Percentiles rank a stretch among this genome's conserved stretches.
These are phyloP conservation scores for Apophysomyces ossiformis DNA, from an alignment of 371 early-diverging fungal genomes.

Conservation along the genomic window DNA sequence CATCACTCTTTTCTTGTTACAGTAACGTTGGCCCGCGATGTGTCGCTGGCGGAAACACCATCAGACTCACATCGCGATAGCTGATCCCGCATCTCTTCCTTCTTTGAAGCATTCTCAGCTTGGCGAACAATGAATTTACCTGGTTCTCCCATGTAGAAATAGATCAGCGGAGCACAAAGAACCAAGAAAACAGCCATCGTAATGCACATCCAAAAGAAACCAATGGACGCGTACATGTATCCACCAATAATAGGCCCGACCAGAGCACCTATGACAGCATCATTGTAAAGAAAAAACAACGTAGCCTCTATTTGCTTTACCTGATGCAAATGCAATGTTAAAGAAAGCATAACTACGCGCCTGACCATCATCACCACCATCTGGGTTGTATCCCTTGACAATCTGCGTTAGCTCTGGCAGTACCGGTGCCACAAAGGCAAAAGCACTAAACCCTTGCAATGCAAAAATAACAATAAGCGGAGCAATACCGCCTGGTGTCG, in stretches of 20 bases:
- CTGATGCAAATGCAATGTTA: slow-evolving; percentile 56
- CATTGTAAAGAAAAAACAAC: background rate
- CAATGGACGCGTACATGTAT: slow-evolving; percentile 37
- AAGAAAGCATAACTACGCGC: slow-evolving; percentile 55
- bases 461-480: slow-evolving; percentile 44
- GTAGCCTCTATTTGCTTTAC: slow-evolving; percentile 22
- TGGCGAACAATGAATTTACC: background rate
- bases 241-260: slow-evolving; percentile 51
- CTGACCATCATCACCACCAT: slow-evolving; percentile 46
- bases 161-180: slow-evolving; percentile 24
- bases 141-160: slow-evolving; percentile 1
- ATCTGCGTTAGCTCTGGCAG: slow-evolving; percentile 52
- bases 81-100: no score
- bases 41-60: no score
- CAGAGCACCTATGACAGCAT: slow-evolving; percentile 21
- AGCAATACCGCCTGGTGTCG: slow-evolving; percentile 39
- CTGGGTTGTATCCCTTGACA: slow-evolving; percentile 33
- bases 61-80: no score
- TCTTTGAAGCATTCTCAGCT: no score
- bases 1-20: no score
- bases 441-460: slow-evolving; percentile 47
- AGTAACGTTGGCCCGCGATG: no score
- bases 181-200: slow-evolving; percentile 35
- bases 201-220: slow-evolving; percentile 51
- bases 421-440: slow-evolving; percentile 46